Base-by-base conservation (phyloP, 2,329 filamentous ascomycete species). In the Bisporella sp. region DNA sequence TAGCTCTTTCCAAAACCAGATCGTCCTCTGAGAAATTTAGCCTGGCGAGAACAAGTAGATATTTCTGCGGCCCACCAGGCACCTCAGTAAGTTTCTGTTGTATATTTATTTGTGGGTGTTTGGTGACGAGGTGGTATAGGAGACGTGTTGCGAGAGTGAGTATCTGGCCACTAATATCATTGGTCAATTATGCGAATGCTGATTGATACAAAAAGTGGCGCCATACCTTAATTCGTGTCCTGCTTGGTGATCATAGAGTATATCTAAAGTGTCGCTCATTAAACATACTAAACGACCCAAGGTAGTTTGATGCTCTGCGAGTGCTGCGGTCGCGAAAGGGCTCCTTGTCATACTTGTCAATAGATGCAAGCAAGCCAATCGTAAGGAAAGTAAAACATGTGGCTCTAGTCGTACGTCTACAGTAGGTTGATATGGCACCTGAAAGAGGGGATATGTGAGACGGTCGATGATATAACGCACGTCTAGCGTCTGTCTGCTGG, bases 21-120 rank as follows among this genome's bases (percentile, higher is more conserved):
- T 89, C 85, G 54, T 95, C 89, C 28, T 83, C 81, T 5, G 82
- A 84, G 65, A 96, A 96, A 0, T 88, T 89, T n/a, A 97, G 71
- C 41, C 92, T 73, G 0, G 89, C 90, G 42, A 99, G 71, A 2
- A 82, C 82, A 7, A 96, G 79, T 1, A 95, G 73, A 61, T 95
- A 92, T 47, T 90, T 89, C 62, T 96, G 89, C 47, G 81, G 79
- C 0, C 84, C 87, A 3, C 89, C 88, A 5, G 81, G 76, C 0
- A 87, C 79, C 6, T 78, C 77, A 0, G 77, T 75, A 5, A 96
- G 73, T 65, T 92, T 95, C 45, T 79, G 76, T 45, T 82, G 77
- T 55, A 95, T 79, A 57, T 92, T 79, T 21, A 84, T 70, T 5
- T 85, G 77, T 37, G 35, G 35, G 62, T 90, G 87, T 21, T 66